A percentile compares a stretch with the other conserved stretches of the same genome.
phyloP scores from a whole-genome alignment of 441 rosid genomes.

The Brassica balearica region DNA sequence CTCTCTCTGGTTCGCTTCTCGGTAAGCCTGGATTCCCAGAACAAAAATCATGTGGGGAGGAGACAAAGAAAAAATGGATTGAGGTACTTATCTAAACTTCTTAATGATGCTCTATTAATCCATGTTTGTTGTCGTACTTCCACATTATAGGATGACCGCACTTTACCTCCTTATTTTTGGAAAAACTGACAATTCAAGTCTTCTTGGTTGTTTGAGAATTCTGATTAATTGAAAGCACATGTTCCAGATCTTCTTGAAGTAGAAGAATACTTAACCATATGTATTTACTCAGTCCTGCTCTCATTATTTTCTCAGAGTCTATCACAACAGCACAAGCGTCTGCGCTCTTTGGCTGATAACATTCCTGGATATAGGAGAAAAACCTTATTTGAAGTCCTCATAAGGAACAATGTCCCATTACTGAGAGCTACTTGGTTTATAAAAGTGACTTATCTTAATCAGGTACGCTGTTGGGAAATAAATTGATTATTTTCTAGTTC shows the following conservation, averaged over 20 bases:
- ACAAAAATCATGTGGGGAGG: slow-evolving; percentile 80
- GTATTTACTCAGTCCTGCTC: slow-evolving; percentile 24
- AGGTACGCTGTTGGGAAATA: slow-evolving; percentile 56
- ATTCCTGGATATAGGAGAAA: slow-evolving; percentile 88
- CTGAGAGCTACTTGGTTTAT: slow-evolving; percentile 98
- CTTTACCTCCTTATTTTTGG: neutral
- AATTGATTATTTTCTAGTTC: slow-evolving; percentile 6
- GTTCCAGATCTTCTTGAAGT: slow-evolving; percentile 13
- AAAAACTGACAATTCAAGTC: neutral
- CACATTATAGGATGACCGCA: neutral
- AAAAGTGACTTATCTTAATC: slow-evolving; percentile 96
- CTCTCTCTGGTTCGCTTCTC: slow-evolving; percentile 82
- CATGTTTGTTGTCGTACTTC: slow-evolving; percentile 15
- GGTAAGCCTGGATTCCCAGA: slow-evolving; percentile 93
- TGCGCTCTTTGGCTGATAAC: slow-evolving; percentile 89
- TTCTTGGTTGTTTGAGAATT: slow-evolving; percentile 6
- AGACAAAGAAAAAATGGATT: slow-evolving; percentile 92
- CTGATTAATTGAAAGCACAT: slow-evolving; percentile 16
- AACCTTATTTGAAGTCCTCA: slow-evolving; percentile 88
- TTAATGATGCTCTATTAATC: slow-evolving; percentile 2
- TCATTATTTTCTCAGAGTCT: slow-evolving; percentile 64
- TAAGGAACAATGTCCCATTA: slow-evolving; percentile 94
- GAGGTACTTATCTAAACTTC: slow-evolving; percentile 62
- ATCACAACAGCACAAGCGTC: slow-evolving; percentile 89
- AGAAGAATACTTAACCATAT: neutral